Percentiles rank a stretch among this genome's conserved stretches.
Conservation (phyloP, 352 stramenopile genomes). For the Phytopythium litorale region DNA sequence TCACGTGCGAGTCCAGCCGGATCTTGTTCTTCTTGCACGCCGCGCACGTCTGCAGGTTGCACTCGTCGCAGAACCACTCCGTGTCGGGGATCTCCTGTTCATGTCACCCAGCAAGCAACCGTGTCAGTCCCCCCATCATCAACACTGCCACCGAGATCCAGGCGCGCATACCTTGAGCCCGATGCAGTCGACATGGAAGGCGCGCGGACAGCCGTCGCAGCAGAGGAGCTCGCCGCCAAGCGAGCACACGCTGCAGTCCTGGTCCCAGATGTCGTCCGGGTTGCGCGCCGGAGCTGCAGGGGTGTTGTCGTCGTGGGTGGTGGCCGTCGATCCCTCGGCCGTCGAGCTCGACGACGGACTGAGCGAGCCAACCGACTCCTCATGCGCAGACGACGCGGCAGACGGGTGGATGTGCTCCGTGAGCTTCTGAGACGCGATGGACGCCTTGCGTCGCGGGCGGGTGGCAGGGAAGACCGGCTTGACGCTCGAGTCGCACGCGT, state of each 20-base stretch:
- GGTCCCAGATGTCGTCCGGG: slow-evolving; percentile 79
- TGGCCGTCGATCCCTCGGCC: slow-evolving; percentile 2
- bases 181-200: slow-evolving; percentile 90
- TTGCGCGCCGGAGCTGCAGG: neutral
- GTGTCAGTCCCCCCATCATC: neutral
- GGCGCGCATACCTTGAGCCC: slow-evolving; percentile 27
- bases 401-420: slow-evolving; percentile 1
- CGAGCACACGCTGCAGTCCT: slow-evolving; percentile 86
- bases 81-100: slow-evolving; percentile 49
- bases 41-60: slow-evolving; percentile 75
- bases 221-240: slow-evolving; percentile 84
- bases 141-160: neutral
- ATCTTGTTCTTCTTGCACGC: slow-evolving; percentile 87
- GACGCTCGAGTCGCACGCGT: slow-evolving; percentile 67
- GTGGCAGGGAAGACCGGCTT: slow-evolving; percentile 50
- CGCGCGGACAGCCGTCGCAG: slow-evolving; percentile 90
- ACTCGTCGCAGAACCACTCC: slow-evolving; percentile 89
- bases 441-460: neutral
- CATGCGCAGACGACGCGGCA: neutral
- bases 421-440: slow-evolving; percentile 14
- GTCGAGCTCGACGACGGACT: slow-evolving; percentile 8
- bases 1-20: slow-evolving; percentile 86
- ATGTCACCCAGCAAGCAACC: slow-evolving; percentile 1
- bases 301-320: neutral
- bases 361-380: slow-evolving; percentile 5